Evolutionary conservation across 495 filamentous ascomycete genomes (phyloP).

Genomic region (Xanthoparmelia taractica): DNA sequence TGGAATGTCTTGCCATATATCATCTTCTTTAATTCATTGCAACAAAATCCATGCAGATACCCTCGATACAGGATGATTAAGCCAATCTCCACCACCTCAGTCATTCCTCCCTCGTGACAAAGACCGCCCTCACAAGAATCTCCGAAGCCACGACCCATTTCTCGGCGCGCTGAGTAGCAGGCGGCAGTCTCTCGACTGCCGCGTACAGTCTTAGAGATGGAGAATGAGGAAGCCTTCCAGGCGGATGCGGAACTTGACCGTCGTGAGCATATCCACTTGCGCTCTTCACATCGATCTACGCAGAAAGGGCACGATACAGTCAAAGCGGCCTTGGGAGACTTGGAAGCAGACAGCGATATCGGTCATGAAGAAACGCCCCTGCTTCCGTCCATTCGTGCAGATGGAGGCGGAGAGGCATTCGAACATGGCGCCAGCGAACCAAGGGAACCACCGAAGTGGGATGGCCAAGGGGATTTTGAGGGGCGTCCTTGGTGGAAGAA

Average conservation of each 20-base stretch:
- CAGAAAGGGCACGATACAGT: constrained; percentile 13
- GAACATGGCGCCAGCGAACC: constrained; percentile 18
- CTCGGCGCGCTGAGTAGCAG: not conserved
- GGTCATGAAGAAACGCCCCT: constrained; percentile 36
- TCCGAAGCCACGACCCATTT: not conserved
- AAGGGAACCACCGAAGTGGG: constrained; percentile 29
- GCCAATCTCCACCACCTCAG: not conserved
- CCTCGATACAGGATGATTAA: not conserved
- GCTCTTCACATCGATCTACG: constrained; percentile 11
- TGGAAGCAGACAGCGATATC: constrained; percentile 11
- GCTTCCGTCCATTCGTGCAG: constrained; percentile 24
- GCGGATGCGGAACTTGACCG: constrained; percentile 37
- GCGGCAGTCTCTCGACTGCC: not conserved
- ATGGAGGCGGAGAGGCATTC: constrained; percentile 15
- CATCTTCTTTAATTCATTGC: not conserved
- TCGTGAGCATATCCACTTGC: constrained; percentile 25
- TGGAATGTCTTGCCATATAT: not conserved
- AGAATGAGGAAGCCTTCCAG: constrained; percentile 22
- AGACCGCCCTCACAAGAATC: not conserved
- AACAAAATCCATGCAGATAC: not conserved
- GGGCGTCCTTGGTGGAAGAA: constrained; percentile 60
- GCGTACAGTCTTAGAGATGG: not conserved
- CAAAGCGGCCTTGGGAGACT: constrained; percentile 11
- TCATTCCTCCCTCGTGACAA: not conserved
- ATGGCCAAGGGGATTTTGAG: constrained; percentile 51